phyloP scores from a whole-genome alignment of 2,329 filamentous ascomycete species.

The Xenoacremonium recifei region DNA sequence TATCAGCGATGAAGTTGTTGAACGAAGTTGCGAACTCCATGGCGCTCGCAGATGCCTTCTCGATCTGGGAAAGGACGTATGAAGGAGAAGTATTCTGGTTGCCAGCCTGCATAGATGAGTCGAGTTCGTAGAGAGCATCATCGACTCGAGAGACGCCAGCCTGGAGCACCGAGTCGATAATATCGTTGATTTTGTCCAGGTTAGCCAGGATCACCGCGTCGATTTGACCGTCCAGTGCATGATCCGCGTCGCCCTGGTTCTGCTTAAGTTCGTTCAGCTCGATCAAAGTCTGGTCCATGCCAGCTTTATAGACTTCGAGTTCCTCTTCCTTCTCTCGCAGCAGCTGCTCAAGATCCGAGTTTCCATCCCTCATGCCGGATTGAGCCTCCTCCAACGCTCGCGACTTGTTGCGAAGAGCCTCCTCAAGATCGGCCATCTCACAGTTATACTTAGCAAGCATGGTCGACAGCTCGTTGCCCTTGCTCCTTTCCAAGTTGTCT shows the following conservation, averaged over 20 bases:
- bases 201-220: constrained; percentile 85
- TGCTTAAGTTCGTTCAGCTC: constrained; percentile 86
- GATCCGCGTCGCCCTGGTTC: constrained; percentile 72
- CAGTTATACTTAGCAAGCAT: constrained; percentile 96
- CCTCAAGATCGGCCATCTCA: constrained; percentile 95
- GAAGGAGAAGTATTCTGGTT: constrained; percentile 96
- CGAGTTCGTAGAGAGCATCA: constrained; percentile 93
- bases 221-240: constrained; percentile 84
- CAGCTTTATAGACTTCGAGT: constrained; percentile 95
- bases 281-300: constrained; percentile 93
- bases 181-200: constrained; percentile 91
- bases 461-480: constrained; percentile 91
- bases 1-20: constrained; percentile 98
- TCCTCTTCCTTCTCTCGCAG: constrained; percentile 96
- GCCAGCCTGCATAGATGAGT: constrained; percentile 96
- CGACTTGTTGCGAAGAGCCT: constrained; percentile 85
- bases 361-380: constrained; percentile 73
- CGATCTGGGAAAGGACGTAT: constrained; percentile 93
- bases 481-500: constrained; percentile 87
- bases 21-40: constrained; percentile 98
- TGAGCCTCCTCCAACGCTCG: constrained; percentile 82
- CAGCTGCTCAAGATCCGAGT: constrained; percentile 79
- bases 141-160: constrained; percentile 91
- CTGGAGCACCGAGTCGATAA: constrained; percentile 95
- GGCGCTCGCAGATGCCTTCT: constrained; percentile 90